Evolutionary conservation across 2,329 filamentous ascomycete genomes (phyloP), one percentile per base, ranked within the genome.

Genomic region (Aspergillus chevalieri): DNA sequence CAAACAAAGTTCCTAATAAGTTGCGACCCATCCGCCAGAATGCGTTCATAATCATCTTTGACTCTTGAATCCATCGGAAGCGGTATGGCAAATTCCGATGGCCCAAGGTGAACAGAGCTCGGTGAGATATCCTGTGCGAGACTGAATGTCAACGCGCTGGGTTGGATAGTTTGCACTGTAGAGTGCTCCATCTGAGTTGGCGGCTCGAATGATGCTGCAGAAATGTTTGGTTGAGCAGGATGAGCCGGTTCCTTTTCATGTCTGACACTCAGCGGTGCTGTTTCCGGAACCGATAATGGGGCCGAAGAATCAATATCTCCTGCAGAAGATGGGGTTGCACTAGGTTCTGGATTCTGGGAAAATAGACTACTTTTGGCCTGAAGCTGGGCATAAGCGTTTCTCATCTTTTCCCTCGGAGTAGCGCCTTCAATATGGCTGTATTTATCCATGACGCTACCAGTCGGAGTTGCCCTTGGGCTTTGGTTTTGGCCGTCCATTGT

Each of bases 61-160:
- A 73, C 64, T 33, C 70, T 63, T 19, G 70, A 69, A 52, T 73
- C 70, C 69, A 73, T 72, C 1, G 71, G 68, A 44, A 73, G 64
- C 4, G 68, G 64, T 6, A 73, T 58, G 15, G 67, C 70, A 52
- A 69, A 73, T 51, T 73, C 71, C 10, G 60, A 65, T 9, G 66
- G 62, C 2, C 69, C 68, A 45, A 73, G 64, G 17, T 60, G 55
- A 28, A 72, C 57, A 17, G 66, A 65, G 7, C 65, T 65, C 15
- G 63, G 65, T 12, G 48, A 34, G n/a, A 46, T 34, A 39, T 65
- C 55, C 42, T 66, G 63, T 8, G 50, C 44, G 36, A 58, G 52
- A 6, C 47, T 55, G 9, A 67, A 61, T 12, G 64, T 63, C 33
- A 71, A 60, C 12, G 63, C 67, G 44, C 66, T 67, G 9, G 68